phyloP scores from a whole-genome alignment of 768 basidiomycete species.

The Rubroboletus pulcherrimus region DNA sequence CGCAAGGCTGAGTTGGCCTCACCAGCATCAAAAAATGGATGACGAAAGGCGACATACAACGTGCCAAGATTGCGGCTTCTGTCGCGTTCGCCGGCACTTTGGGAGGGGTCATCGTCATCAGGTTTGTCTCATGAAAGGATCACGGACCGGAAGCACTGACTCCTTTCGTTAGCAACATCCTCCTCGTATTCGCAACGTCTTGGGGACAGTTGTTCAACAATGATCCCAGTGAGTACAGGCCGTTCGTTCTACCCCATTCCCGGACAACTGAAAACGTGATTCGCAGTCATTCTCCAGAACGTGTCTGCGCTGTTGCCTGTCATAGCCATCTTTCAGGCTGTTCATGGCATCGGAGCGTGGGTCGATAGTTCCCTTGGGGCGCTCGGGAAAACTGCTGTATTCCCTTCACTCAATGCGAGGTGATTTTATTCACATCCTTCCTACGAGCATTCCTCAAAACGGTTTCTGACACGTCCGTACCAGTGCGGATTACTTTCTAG shows the following conservation, averaged over 20 bases:
- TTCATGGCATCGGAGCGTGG: slow-evolving; percentile 22
- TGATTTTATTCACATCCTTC: background rate
- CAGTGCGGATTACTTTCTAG: slow-evolving; percentile 21
- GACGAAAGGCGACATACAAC: slow-evolving; percentile 13
- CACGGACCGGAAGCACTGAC: background rate
- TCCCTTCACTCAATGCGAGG: slow-evolving; percentile 24
- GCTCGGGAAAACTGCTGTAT: slow-evolving; percentile 20
- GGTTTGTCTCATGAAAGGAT: background rate
- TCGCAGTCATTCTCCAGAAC: slow-evolving; percentile 36
- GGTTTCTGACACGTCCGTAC: background rate
- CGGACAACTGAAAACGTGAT: background rate
- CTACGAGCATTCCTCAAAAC: background rate
- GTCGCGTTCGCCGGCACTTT: slow-evolving; percentile 18
- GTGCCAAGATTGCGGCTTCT: slow-evolving; percentile 16
- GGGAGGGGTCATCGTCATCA: slow-evolving; percentile 9
- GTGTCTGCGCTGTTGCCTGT: slow-evolving; percentile 56
- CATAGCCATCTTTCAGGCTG: slow-evolving; percentile 24
- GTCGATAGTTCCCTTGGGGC: slow-evolving; percentile 15
- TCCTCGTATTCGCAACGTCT: slow-evolving; percentile 41
- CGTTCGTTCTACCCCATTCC: background rate
- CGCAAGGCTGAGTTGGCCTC: background rate
- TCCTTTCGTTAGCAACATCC: slow-evolving; percentile 32
- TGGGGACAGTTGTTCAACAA: slow-evolving; percentile 63
- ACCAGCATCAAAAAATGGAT: slow-evolving; percentile 24
- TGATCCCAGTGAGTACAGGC: slow-evolving; percentile 36